Evolutionary conservation across 768 basidiomycete species (phyloP), one percentile per base, ranked within the genome.

Genomic region (Coprinopsis marcescibilis): DNA sequence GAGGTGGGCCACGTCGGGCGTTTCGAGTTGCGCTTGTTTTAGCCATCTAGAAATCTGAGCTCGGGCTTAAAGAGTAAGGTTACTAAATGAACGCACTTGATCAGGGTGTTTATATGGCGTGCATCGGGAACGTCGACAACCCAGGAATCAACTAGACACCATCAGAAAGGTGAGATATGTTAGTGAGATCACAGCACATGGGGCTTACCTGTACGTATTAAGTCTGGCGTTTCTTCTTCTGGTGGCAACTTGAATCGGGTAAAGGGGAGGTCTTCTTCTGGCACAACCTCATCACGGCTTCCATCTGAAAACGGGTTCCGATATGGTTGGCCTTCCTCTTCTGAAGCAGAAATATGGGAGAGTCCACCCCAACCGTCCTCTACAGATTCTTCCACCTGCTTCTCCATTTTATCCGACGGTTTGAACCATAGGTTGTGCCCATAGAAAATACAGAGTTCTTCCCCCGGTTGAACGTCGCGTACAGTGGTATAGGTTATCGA

Each of bases 401-500:
- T 42, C 17, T 35, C 24, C 13, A 20, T 10, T 20, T 43, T 40
- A 15, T 59, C 71, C n/a, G 65, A 57, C 7, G 71, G 71, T n/a
- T 73, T 57, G 52, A 83, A 84, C 82, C 81, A 83, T 3, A 83
- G 70, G 17, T 75, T 75, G 49, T 77, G 77, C 2, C 81, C 85
- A 56, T 89, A 86, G 57, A 77, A 87, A 50, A 91, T 89, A 56
- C 81, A 86, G 11, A 90, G 71, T 60, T 93, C 89, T 55, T 92
- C 86, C 23, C 72, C 80, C 1, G 69, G 57, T 13, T 70, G 50
- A 24, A 92, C 65, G 19, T 68, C 57, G 4, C 78, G 76, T 4
- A 66, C 63, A 0, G 86, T 78, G 1, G 67, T 72, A 55, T 82
- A 90, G 47, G 67, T 68, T 51, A 90, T 87, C 7, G 79, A 76